These are phyloP conservation scores for Teratosphaeriaceae sp. DNA, from an alignment of 2,329 filamentous ascomycete species.

Conservation along the genomic window DNA sequence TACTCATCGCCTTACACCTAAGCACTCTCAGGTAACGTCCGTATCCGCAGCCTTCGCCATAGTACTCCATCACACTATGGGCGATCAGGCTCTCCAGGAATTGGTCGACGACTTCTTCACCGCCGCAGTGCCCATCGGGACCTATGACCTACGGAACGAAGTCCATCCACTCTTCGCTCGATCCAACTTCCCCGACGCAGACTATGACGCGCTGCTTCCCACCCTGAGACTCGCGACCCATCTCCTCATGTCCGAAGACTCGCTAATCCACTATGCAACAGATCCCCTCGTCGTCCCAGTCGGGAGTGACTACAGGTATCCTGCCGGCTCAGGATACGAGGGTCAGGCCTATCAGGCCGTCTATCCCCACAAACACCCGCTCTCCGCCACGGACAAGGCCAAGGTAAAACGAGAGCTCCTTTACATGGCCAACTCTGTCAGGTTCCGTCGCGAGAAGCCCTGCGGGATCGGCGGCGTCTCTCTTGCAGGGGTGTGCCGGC, in stretches of 20 bases:
- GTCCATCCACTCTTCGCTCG: neutral
- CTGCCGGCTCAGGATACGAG: neutral
- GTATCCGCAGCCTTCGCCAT: too few relatives aligned
- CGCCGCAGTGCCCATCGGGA: neutral
- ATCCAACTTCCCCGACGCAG: neutral
- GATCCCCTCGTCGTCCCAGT: neutral
- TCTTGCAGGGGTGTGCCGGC: too few relatives aligned
- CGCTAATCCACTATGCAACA: neutral
- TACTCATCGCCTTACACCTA: too few relatives aligned
- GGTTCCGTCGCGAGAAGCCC: neutral
- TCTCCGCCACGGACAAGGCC: neutral
- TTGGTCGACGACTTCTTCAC: too few relatives aligned
- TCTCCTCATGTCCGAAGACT: neutral
- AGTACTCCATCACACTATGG: too few relatives aligned
- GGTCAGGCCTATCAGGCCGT: neutral
- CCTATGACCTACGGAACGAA: neutral
- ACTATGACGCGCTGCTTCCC: neutral
- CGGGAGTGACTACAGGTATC: neutral
- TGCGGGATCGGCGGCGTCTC: too few relatives aligned
- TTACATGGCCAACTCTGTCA: neutral
- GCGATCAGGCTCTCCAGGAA: too few relatives aligned
- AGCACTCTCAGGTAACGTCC: too few relatives aligned
- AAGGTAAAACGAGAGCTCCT: neutral
- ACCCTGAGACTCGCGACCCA: neutral
- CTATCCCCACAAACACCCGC: neutral